Evolutionary conservation across 768 basidiomycete genomes (phyloP).

Genomic region (Nevesoporus exiguus): DNA sequence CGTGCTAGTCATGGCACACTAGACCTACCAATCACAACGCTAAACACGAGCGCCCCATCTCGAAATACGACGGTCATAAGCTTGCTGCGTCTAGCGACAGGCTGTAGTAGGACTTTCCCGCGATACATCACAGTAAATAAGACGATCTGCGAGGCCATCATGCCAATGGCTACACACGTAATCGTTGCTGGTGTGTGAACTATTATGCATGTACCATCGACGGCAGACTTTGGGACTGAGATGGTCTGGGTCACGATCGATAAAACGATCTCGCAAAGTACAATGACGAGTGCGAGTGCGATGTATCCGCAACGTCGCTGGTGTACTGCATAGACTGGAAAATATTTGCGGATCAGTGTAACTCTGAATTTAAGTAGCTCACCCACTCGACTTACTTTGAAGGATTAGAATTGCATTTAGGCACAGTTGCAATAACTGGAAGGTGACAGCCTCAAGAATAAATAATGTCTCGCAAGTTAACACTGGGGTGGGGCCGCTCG

Average conservation of each 20-base stretch:
- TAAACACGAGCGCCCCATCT: constrained; percentile 15
- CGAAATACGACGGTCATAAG: constrained; percentile 12
- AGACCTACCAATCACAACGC: constrained; percentile 9
- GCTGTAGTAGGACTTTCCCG: constrained; percentile 8
- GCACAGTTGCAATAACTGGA: constrained; percentile 11
- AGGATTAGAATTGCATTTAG: constrained; percentile 16
- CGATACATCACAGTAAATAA: constrained; percentile 16
- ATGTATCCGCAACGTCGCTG: not conserved
- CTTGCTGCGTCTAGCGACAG: constrained; percentile 12
- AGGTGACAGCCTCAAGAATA: not conserved
- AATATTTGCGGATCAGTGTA: not conserved
- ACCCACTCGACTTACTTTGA: constrained; percentile 13
- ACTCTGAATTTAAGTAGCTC: not conserved
- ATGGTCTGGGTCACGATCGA: not conserved
- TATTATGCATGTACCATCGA: constrained; percentile 12
- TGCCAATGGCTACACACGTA: not conserved
- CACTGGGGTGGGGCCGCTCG: not conserved
- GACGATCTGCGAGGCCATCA: constrained; percentile 10
- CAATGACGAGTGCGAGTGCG: not conserved
- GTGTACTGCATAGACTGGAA: constrained; percentile 16
- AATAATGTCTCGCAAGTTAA: constrained; percentile 5
- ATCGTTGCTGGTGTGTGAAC: not conserved
- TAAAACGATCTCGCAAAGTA: constrained; percentile 2
- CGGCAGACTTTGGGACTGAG: not conserved
- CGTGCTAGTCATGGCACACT: not conserved